These are phyloP conservation scores for Drechslerella coelobrocha DNA, from an alignment of 2,329 filamentous ascomycete genomes.

Conservation along the genomic window DNA sequence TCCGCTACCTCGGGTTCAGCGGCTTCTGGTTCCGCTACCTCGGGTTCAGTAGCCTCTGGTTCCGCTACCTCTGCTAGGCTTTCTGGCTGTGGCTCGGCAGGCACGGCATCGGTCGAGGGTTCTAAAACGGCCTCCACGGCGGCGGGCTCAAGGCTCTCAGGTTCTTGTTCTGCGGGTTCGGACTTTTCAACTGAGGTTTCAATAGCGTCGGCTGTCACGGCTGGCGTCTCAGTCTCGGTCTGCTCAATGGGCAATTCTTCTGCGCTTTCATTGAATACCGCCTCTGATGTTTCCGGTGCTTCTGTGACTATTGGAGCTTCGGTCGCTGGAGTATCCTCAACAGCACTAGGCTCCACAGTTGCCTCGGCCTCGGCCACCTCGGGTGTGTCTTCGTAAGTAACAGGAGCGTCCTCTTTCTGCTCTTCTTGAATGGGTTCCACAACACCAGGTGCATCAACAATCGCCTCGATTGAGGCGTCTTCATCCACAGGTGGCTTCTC, in stretches of 20 bases:
- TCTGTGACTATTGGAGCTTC: constrained; percentile 27
- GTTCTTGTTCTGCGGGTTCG: constrained; percentile 8
- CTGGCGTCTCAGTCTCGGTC: constrained; percentile 26
- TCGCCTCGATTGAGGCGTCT: constrained; percentile 6
- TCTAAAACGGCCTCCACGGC: background rate
- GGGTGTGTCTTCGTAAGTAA: background rate
- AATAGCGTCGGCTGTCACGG: constrained; percentile 6
- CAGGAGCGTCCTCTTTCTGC: background rate
- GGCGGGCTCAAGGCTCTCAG: background rate
- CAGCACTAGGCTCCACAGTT: constrained; percentile 13
- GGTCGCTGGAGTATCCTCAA: constrained; percentile 15
- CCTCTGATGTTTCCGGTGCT: constrained; percentile 30
- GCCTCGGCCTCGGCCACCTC: constrained; percentile 6
- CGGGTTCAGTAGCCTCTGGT: no score
- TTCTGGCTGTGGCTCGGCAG: constrained; percentile 1
- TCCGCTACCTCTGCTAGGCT: background rate
- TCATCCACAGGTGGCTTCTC: constrained; percentile 18
- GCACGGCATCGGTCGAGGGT: background rate
- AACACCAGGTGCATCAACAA: constrained; percentile 10
- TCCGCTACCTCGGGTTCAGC: no score
- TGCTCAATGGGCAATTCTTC: constrained; percentile 31
- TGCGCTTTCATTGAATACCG: constrained; percentile 29
- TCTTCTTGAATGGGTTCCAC: constrained; percentile 20
- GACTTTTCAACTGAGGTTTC: constrained; percentile 3
- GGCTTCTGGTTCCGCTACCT: no score